Conservation (phyloP, 1,284 basidiomycete species). For the Porodaedalea pini region DNA sequence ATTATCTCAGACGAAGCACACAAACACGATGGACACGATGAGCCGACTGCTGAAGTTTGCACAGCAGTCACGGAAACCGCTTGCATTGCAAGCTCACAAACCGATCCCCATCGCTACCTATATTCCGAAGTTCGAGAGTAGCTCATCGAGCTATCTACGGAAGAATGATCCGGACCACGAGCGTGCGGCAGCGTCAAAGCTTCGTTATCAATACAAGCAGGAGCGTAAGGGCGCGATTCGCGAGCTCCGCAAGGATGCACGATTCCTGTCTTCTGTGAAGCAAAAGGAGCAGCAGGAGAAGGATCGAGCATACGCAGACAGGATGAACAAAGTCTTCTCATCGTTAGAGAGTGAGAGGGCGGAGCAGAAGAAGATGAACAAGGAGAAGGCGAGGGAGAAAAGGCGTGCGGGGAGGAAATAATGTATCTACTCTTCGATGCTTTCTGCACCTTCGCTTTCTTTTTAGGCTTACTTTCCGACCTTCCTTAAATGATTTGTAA, state of each 20-base stretch:
- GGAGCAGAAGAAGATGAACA: slow-evolving; percentile 91
- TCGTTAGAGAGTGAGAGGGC: slow-evolving; percentile 87
- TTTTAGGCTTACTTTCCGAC: neutral
- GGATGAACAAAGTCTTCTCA: slow-evolving; percentile 81
- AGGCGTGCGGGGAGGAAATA: slow-evolving; percentile 69
- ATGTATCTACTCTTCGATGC: neutral
- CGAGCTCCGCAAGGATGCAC: slow-evolving; percentile 92
- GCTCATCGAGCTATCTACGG: slow-evolving; percentile 77
- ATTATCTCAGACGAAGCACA: slow-evolving; percentile 40
- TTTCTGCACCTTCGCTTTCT: neutral
- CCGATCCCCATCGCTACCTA: slow-evolving; percentile 94
- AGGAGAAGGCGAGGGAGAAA: slow-evolving; percentile 76
- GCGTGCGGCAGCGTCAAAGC: slow-evolving; percentile 82
- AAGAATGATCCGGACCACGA: slow-evolving; percentile 91
- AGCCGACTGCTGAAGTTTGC: slow-evolving; percentile 72
- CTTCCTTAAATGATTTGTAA: too few relatives aligned
- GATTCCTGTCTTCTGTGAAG: slow-evolving; percentile 87
- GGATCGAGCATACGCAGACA: slow-evolving; percentile 73
- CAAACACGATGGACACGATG: slow-evolving; percentile 43
- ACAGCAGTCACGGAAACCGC: slow-evolving; percentile 67
- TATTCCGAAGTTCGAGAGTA: slow-evolving; percentile 90
- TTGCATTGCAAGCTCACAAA: slow-evolving; percentile 90
- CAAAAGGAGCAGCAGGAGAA: slow-evolving; percentile 82
- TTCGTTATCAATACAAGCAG: slow-evolving; percentile 89
- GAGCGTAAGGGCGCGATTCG: slow-evolving; percentile 96